These are phyloP conservation scores for Penicillium cataractarum DNA, from an alignment of 495 filamentous ascomycete genomes.

Conservation along the genomic window DNA sequence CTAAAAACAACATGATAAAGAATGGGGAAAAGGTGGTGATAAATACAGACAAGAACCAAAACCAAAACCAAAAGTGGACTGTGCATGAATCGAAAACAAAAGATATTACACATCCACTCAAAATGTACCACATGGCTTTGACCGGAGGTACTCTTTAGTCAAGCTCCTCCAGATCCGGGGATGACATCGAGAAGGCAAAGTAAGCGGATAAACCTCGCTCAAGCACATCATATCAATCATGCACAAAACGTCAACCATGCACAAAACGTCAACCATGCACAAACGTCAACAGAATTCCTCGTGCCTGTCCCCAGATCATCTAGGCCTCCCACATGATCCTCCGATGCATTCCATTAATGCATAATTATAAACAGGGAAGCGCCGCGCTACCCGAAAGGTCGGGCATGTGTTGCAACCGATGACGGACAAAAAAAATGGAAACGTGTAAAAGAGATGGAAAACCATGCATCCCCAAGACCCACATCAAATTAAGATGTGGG, in stretches of 20 bases:
- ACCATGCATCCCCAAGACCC: neutral
- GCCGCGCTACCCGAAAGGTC: neutral
- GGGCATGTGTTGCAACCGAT: conserved; percentile 12
- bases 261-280: too few relatives aligned
- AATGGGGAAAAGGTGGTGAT: conserved; percentile 15
- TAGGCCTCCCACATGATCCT: neutral
- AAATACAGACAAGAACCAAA: conserved; percentile 18
- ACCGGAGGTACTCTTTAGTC: neutral
- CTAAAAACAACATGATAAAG: neutral
- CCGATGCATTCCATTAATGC: conserved; percentile 11
- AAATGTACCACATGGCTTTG: neutral
- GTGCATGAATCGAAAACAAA: conserved; percentile 25
- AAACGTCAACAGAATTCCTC: conserved; percentile 20
- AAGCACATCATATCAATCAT: neutral
- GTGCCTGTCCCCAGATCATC: neutral
- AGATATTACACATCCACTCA: conserved; percentile 1
- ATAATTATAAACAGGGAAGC: conserved; percentile 25
- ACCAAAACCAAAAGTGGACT: conserved; percentile 4
- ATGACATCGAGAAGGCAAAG: neutral
- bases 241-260: neutral
- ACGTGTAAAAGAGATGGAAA: neutral
- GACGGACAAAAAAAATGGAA: neutral
- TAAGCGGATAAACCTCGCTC: neutral
- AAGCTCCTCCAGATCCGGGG: neutral
- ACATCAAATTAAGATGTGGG: neutral